Conservation (phyloP, 805 yeast species). For the Kurtzmaniella fragi region DNA sequence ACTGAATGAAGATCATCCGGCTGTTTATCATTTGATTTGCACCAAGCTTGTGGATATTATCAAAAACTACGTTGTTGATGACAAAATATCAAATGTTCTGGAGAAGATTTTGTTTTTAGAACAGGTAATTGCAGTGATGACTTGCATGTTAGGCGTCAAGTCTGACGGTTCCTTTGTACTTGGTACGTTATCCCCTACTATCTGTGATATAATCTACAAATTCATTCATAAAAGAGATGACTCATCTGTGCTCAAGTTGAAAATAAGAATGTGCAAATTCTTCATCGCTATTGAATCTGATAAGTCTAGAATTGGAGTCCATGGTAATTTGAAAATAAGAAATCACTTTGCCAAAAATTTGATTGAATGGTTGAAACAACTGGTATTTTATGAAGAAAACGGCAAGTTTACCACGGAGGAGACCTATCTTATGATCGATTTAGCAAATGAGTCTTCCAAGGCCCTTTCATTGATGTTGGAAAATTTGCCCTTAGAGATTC, state of each 20-base stretch:
- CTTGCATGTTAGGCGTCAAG: constrained; percentile 30
- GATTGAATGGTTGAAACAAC: constrained; percentile 51
- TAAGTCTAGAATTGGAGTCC: constrained; percentile 26
- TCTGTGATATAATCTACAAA: constrained; percentile 21
- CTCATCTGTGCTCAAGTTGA: constrained; percentile 30
- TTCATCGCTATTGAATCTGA: constrained; percentile 29
- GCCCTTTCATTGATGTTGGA: constrained; percentile 53
- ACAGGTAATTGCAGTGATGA: constrained; percentile 43
- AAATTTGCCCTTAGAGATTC: constrained; percentile 54
- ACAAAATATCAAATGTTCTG: constrained; percentile 17
- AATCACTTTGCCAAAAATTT: constrained; percentile 43
- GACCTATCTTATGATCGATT: constrained; percentile 48
- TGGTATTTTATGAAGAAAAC: constrained; percentile 37
- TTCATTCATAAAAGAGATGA: constrained; percentile 25
- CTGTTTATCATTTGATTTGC: constrained; percentile 46
- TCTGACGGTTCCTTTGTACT: constrained; percentile 33
- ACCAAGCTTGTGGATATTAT: constrained; percentile 37
- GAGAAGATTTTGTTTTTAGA: constrained; percentile 40
- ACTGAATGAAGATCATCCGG: constrained; percentile 59
- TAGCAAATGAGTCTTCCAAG: constrained; percentile 60
- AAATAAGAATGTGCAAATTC: constrained; percentile 40
- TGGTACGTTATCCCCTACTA: constrained; percentile 25
- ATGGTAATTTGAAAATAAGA: constrained; percentile 44
- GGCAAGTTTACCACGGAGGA: constrained; percentile 22
- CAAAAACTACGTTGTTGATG: constrained; percentile 19